These are phyloP conservation scores for Nematodospora valgi DNA, from an alignment of 805 yeast species.

Conservation along the genomic window DNA sequence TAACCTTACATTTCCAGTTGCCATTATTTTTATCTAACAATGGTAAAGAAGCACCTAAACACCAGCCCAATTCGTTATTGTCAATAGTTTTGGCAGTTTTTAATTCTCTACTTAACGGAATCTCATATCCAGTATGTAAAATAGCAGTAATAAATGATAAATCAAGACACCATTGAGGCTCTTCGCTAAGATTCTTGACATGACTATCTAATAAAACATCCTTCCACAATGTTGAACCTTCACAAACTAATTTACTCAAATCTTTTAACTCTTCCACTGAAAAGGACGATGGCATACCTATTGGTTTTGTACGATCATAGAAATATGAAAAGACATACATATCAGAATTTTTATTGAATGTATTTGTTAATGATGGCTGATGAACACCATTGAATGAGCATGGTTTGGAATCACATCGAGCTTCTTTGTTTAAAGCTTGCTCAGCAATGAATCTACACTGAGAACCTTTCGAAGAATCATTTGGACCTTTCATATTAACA, in stretches of 20 bases:
- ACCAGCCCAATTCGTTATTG: conserved; percentile 95
- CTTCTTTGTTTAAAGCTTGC: conserved; percentile 75
- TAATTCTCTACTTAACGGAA: conserved; percentile 84
- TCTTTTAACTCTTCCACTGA: conserved; percentile 81
- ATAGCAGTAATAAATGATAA: conserved; percentile 85
- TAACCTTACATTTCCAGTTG: conserved; percentile 69
- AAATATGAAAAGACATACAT: conserved; percentile 91
- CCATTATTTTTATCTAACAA: conserved; percentile 58
- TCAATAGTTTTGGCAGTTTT: conserved; percentile 89
- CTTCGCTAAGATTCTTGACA: conserved; percentile 59
- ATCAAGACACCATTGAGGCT: conserved; percentile 95
- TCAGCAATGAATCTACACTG: conserved; percentile 90
- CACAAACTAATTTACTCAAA: conserved; percentile 79
- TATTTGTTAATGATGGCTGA: conserved; percentile 83
- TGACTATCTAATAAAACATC: conserved; percentile 65
- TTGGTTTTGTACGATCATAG: conserved; percentile 89
- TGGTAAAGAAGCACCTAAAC: conserved; percentile 96
- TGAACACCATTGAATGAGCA: conserved; percentile 97
- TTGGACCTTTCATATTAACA: conserved; percentile 65
- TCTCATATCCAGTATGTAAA: conserved; percentile 94
- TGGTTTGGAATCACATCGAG: conserved; percentile 68
- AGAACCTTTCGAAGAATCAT: conserved; percentile 50
- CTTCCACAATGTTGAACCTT: conserved; percentile 77
- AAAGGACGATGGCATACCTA: conserved; percentile 92
- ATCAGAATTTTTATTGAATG: conserved; percentile 72